Percentiles rank a stretch among this genome's conserved stretches.
Conservation (phyloP, 345 rosid genomes). For the Hirschfeldia incana region DNA sequence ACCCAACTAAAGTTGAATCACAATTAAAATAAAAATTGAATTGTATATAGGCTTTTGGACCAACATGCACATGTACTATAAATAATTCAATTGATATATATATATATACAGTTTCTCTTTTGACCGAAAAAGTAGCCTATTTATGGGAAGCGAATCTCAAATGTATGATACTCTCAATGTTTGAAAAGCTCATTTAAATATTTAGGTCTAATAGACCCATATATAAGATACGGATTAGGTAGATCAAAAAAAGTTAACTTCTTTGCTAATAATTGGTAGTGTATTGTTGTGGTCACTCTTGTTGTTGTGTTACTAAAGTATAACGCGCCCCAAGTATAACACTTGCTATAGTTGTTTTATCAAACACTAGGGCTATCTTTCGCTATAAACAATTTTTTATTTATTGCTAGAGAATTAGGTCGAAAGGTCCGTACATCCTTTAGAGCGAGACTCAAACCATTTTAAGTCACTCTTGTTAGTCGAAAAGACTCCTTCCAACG, state of each 20-base stretch:
- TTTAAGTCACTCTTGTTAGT: too few species aligned
- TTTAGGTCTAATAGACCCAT: not conserved
- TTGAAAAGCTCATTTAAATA: conserved; percentile 17
- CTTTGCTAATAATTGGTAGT: not conserved
- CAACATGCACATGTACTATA: not conserved
- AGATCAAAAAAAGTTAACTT: not conserved
- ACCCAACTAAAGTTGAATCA: too few species aligned
- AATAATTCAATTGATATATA: too few species aligned
- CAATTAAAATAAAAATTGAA: too few species aligned
- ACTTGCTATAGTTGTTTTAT: not conserved
- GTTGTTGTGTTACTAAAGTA: not conserved
- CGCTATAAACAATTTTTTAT: not conserved
- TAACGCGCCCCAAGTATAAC: not conserved
- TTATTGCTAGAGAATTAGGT: too few species aligned
- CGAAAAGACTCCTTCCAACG: too few species aligned
- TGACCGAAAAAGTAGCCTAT: conserved; percentile 25
- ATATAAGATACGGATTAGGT: not conserved
- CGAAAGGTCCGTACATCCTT: too few species aligned
- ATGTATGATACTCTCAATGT: conserved; percentile 39
- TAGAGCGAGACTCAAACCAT: too few species aligned
- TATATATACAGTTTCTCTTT: conserved; percentile 16
- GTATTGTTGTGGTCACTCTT: not conserved
- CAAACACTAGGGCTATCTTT: not conserved
- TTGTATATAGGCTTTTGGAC: not conserved
- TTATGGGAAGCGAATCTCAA: conserved; percentile 36